phyloP scores from a whole-genome alignment of 2,329 filamentous ascomycete genomes.

The Beauveria sp. region DNA sequence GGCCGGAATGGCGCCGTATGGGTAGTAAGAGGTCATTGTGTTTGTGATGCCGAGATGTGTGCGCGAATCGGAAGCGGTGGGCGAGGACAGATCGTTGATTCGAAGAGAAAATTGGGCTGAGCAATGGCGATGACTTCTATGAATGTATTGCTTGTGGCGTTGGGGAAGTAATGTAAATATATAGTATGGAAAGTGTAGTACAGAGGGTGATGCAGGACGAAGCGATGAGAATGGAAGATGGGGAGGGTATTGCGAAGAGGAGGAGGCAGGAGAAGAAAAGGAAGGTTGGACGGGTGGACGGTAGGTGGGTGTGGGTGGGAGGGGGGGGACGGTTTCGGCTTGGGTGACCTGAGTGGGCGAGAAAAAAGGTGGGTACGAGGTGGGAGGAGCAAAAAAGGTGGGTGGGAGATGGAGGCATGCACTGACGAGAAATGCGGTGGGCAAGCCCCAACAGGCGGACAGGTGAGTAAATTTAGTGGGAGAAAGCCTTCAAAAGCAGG shows the following conservation, averaged over 20 bases:
- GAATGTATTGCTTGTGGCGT: neutral
- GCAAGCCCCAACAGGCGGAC: slow-evolving; percentile 1
- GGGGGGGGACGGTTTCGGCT: slow-evolving; percentile 6
- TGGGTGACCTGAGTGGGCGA: neutral
- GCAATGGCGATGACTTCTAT: neutral
- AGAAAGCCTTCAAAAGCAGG: neutral
- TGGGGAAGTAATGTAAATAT: neutral
- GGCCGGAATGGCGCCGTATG: slow-evolving; percentile 52
- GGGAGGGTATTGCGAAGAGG: neutral
- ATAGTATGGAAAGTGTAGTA: slow-evolving; percentile 9
- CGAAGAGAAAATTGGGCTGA: neutral
- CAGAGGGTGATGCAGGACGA: neutral
- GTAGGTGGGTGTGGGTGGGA: slow-evolving; percentile 3
- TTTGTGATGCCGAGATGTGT: slow-evolving; percentile 21
- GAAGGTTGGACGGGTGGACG: slow-evolving; percentile 5
- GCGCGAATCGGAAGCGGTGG: neutral
- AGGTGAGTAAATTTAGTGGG: neutral
- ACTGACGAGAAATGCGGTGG: slow-evolving; percentile 10
- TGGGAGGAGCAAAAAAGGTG: neutral
- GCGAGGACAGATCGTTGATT: neutral
- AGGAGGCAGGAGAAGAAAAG: slow-evolving; percentile 10
- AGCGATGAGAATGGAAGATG: slow-evolving; percentile 3
- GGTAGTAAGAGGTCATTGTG: slow-evolving; percentile 58
- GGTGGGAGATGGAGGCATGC: slow-evolving; percentile 9
- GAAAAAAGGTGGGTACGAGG: neutral